Base-by-base conservation (phyloP, 1,284 basidiomycete species). In the Anthracocystis setariae region DNA sequence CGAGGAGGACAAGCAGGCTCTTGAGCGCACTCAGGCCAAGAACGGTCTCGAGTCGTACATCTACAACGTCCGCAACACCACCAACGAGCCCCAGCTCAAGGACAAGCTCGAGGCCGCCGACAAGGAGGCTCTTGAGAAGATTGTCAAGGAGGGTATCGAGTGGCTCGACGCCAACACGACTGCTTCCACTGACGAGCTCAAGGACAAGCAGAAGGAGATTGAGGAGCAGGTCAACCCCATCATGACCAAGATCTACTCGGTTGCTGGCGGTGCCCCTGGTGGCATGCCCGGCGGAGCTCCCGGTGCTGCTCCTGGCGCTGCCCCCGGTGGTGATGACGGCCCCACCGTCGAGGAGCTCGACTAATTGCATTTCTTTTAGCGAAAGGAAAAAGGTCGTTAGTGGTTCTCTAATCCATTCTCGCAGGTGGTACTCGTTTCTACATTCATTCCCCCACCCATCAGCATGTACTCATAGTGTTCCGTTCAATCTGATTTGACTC, bases 181-280 rank as follows among this genome's bases (percentile, higher is more conserved):
- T 85, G 96, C 89, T 12, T 90, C 90, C 73, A 96, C 93, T 86
- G 93, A 95, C 82, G 96, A 99, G 87, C 95, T 97, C 86, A 91
- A 93, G 84, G 88, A 88, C 83, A 91, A 90, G 86, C 94, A 97
- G 85, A 96, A 97, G 88, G 94, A 97, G 86, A 88, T 98, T 61
- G 95, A 98, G 87, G 86, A 83, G 12, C 84, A 94, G 74, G 92
- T 93, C 77, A 94, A 90, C 87, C 94, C 94, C 48, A 94, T 95
- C 85, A 95, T 95, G 93, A 89, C 91, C 86, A 92, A 91, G 86
- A 88, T 94, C 24, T 97, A 97, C 85, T 88, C 88, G 61, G 74
- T 66, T 25, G 86, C 88, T 73, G 91, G 84, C 46, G 84, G 82
- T 52, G 82, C 83, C 42, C 77, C 82, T 44, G 91, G 90, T 78